phyloP scores from a whole-genome alignment of 2,329 filamentous ascomycete genomes.

The Leptographium galeiforme region DNA sequence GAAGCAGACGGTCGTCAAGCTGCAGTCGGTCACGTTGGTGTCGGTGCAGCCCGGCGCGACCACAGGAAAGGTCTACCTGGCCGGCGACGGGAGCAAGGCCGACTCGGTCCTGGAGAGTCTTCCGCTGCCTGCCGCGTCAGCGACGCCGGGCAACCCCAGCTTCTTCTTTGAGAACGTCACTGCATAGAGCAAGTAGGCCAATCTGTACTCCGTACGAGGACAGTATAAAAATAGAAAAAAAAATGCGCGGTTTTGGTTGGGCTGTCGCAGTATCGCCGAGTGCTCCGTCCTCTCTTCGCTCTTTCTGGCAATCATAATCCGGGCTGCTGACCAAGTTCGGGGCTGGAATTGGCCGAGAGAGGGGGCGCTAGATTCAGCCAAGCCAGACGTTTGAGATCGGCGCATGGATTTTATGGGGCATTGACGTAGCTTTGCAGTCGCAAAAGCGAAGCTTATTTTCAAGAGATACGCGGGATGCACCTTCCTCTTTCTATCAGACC shows the following conservation, averaged over 20 bases:
- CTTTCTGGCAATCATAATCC: too few species aligned
- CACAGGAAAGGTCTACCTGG: constrained; percentile 38
- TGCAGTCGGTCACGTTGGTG: constrained; percentile 50
- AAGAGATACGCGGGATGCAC: background rate
- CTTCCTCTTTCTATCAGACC: background rate
- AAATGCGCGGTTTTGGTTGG: too few species aligned
- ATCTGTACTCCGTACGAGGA: background rate
- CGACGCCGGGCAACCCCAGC: constrained; percentile 52
- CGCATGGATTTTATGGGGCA: background rate
- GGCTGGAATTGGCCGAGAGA: background rate
- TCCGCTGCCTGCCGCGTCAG: constrained; percentile 51
- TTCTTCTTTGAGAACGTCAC: constrained; percentile 14
- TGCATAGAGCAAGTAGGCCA: background rate
- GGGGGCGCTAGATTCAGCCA: background rate
- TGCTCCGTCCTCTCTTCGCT: too few species aligned
- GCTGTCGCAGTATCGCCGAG: too few species aligned
- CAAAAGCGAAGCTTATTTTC: background rate
- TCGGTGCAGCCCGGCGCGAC: constrained; percentile 58
- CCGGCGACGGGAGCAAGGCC: constrained; percentile 14
- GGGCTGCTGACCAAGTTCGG: too few species aligned
- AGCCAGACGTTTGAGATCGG: background rate
- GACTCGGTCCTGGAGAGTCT: constrained; percentile 43
- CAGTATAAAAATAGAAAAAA: background rate
- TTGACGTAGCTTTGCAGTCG: background rate
- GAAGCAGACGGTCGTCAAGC: constrained; percentile 38